Evolutionary conservation across 805 yeast species (phyloP).

Genomic region (Crinitomyces ghanaensis): DNA sequence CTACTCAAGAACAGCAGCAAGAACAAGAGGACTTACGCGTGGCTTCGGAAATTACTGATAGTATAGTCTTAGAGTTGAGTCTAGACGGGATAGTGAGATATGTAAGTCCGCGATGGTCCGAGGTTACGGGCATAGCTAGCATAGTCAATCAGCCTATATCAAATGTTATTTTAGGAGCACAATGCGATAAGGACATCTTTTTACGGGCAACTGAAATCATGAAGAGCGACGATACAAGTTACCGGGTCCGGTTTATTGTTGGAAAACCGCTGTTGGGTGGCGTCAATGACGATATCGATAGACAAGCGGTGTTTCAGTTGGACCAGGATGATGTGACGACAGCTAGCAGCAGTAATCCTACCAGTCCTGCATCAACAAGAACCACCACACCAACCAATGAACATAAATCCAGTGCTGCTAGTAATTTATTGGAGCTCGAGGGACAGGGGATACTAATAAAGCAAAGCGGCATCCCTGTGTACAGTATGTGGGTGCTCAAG

Average conservation of each 20-base stretch:
- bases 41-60: slow-evolving; percentile 23
- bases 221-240: slow-evolving; percentile 64
- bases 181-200: slow-evolving; percentile 56
- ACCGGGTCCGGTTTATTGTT: slow-evolving; percentile 62
- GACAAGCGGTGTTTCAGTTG: background rate
- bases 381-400: too few relatives aligned
- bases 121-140: slow-evolving; percentile 38
- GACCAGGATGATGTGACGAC: background rate
- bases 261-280: too few relatives aligned
- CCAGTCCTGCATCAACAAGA: too few relatives aligned
- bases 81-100: slow-evolving; percentile 68
- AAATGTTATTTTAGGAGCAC: slow-evolving; percentile 51
- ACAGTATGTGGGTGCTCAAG: slow-evolving; percentile 83
- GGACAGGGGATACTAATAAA: slow-evolving; percentile 88
- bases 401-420: slow-evolving; percentile 5
- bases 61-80: slow-evolving; percentile 75
- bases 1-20: slow-evolving; percentile 5
- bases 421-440: slow-evolving; percentile 48
- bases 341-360: too few relatives aligned
- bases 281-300: slow-evolving; percentile 5
- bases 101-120: slow-evolving; percentile 67
- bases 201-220: slow-evolving; percentile 57
- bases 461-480: slow-evolving; percentile 42
- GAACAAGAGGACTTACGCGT: slow-evolving; percentile 26
- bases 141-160: slow-evolving; percentile 47